Percentiles rank a stretch among this genome's conserved stretches.
Evolutionary conservation across 352 stramenopile species (phyloP).

Genomic region (Phytophthora ramorum): DNA sequence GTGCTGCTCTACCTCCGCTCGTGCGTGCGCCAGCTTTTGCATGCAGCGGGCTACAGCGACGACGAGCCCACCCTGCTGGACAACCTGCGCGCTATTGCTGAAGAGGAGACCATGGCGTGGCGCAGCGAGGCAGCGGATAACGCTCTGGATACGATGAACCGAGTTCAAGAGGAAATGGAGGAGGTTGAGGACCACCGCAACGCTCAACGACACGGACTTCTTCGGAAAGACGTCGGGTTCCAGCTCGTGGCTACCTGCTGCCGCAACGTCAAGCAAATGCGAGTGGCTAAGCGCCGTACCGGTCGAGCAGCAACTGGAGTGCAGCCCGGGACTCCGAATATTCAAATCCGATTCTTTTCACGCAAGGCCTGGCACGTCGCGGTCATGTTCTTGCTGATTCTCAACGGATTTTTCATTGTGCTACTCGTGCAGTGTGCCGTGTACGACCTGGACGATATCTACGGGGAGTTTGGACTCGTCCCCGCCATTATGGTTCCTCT

Average conservation of each 20-base stretch:
- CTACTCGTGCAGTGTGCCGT: constrained; percentile 70
- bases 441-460: constrained; percentile 48
- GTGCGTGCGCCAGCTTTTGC: constrained; percentile 37
- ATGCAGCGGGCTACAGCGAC: constrained; percentile 32
- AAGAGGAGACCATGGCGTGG: constrained; percentile 26
- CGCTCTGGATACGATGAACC: constrained; percentile 24
- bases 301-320: constrained; percentile 12
- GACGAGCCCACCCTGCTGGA: constrained; percentile 4
- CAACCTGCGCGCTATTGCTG: constrained; percentile 19
- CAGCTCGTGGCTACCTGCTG: constrained; percentile 30
- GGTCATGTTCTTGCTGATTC: constrained; percentile 65
- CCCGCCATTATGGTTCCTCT: constrained; percentile 48
- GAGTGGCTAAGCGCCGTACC: constrained; percentile 1
- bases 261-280: constrained; percentile 14
- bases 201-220: constrained; percentile 16
- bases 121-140: constrained; percentile 22
- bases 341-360: constrained; percentile 55
- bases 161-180: constrained; percentile 29
- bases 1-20: constrained; percentile 50
- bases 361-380: constrained; percentile 67
- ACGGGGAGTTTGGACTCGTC: constrained; percentile 39
- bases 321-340: constrained; percentile 18
- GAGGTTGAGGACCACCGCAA: constrained; percentile 24
- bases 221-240: constrained; percentile 26
- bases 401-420: constrained; percentile 76